phyloP scores from a whole-genome alignment of 306 rosid genomes.

The Prunus fruticosa region DNA sequence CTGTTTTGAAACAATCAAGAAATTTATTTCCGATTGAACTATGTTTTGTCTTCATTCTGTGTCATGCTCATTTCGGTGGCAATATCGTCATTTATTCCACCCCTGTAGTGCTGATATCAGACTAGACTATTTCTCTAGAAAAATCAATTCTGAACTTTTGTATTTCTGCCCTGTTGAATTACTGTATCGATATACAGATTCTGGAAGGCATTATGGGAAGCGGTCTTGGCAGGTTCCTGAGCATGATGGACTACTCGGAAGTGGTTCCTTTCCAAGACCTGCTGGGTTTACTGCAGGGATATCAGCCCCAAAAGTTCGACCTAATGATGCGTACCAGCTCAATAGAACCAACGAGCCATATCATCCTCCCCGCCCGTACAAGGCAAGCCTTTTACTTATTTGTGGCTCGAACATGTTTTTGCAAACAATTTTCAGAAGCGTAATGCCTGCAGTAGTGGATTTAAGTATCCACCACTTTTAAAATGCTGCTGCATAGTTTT shows the following conservation, averaged over 20 bases:
- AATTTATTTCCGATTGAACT: not conserved
- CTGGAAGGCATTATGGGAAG: conserved; percentile 63
- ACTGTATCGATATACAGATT: conserved; percentile 49
- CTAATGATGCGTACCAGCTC: conserved; percentile 53
- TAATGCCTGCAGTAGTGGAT: not conserved
- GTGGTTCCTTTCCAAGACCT: conserved; percentile 95
- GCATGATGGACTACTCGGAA: conserved; percentile 99
- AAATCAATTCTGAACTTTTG: conserved; percentile 8
- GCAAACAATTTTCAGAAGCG: not conserved
- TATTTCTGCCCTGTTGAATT: conserved; percentile 19
- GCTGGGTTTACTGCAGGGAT: conserved; percentile 67
- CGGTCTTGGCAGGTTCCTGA: conserved; percentile 85
- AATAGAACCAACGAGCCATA: conserved; percentile 77
- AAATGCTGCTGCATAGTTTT: conserved; percentile 7
- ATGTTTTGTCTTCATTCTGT: not conserved
- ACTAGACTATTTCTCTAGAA: conserved; percentile 19
- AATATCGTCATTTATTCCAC: not conserved
- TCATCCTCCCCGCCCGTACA: conserved; percentile 94
- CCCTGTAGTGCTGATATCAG: not conserved
- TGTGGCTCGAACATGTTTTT: not conserved
- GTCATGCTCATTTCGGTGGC: not conserved
- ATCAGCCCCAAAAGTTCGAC: conserved; percentile 60
- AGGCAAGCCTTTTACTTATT: conserved; percentile 41
- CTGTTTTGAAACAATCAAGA: not conserved
- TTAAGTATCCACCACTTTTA: not conserved